A percentile compares a stretch with the other conserved stretches of the same genome.
phyloP scores from a whole-genome alignment of 2,329 filamentous ascomycete genomes.

The Xylariaceae sp. region DNA sequence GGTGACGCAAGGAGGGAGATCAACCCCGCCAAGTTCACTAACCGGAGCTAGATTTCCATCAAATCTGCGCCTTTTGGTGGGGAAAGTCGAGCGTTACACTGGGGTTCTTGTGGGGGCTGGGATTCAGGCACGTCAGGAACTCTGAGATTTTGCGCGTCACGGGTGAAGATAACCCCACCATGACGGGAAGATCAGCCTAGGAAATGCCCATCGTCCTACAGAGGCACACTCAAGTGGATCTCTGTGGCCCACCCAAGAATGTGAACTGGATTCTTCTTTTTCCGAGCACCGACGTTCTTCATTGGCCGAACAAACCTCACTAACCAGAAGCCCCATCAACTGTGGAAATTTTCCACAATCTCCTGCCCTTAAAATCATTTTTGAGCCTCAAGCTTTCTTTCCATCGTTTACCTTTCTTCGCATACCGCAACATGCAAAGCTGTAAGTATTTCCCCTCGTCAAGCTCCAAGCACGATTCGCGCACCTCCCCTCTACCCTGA shows the following conservation, averaged over 20 bases:
- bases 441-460: constrained; percentile 13
- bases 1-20: neutral
- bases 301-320: neutral
- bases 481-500: constrained; percentile 41
- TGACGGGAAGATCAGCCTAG: no score
- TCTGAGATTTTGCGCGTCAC: neutral
- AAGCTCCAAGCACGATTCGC: neutral
- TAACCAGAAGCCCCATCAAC: neutral
- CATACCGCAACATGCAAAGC: constrained; percentile 11
- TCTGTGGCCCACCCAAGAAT: neutral
- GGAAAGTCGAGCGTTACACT: no score
- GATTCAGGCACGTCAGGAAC: neutral
- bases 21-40: neutral
- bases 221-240: no score
- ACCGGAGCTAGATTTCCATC: no score
- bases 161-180: neutral
- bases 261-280: constrained; percentile 7
- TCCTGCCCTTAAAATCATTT: constrained; percentile 12
- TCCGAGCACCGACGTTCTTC: neutral
- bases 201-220: no score
- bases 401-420: neutral
- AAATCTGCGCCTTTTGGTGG: no score
- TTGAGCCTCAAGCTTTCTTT: constrained; percentile 7
- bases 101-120: no score
- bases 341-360: constrained; percentile 15